Evolutionary conservation across 768 basidiomycete species (phyloP).

Genomic region (Podaxis mareebaensis): DNA sequence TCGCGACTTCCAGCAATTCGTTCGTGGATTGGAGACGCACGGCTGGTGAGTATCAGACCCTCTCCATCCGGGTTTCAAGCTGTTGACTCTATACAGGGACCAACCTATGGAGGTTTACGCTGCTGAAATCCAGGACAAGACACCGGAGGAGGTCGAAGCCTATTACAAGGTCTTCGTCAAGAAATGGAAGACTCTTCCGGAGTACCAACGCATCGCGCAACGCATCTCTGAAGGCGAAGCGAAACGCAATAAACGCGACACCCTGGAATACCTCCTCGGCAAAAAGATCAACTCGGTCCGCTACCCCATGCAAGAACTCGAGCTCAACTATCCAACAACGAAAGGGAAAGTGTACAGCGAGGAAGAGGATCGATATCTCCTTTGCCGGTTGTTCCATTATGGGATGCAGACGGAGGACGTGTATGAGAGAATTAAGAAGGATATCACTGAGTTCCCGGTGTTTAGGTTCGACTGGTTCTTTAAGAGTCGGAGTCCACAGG

Average conservation of each 20-base stretch:
- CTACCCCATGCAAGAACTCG: slow-evolving; percentile 96
- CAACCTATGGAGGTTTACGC: slow-evolving; percentile 71
- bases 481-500: slow-evolving; percentile 89
- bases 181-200: slow-evolving; percentile 83
- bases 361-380: slow-evolving; percentile 94
- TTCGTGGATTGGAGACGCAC: slow-evolving; percentile 62
- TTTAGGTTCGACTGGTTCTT: slow-evolving; percentile 99
- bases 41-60: slow-evolving; percentile 65
- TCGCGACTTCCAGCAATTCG: slow-evolving; percentile 91
- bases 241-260: slow-evolving; percentile 84
- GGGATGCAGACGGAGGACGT: slow-evolving; percentile 88
- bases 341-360: slow-evolving; percentile 97
- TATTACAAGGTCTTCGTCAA: slow-evolving; percentile 88
- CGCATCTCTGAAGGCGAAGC: slow-evolving; percentile 88
- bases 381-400: slow-evolving; percentile 87
- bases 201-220: slow-evolving; percentile 78
- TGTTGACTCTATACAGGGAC: slow-evolving; percentile 41
- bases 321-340: slow-evolving; percentile 92
- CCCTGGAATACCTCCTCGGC: slow-evolving; percentile 74
- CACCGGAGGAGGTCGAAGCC: slow-evolving; percentile 67
- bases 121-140: slow-evolving; percentile 83
- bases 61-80: not conserved
- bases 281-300: slow-evolving; percentile 81
- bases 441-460: slow-evolving; percentile 94
- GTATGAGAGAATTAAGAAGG: slow-evolving; percentile 93